Percentiles rank a stretch among this genome's conserved stretches.
These are phyloP conservation scores for Lactuca sativa DNA, from an alignment of 129 eudicot species.

Conservation along the genomic window DNA sequence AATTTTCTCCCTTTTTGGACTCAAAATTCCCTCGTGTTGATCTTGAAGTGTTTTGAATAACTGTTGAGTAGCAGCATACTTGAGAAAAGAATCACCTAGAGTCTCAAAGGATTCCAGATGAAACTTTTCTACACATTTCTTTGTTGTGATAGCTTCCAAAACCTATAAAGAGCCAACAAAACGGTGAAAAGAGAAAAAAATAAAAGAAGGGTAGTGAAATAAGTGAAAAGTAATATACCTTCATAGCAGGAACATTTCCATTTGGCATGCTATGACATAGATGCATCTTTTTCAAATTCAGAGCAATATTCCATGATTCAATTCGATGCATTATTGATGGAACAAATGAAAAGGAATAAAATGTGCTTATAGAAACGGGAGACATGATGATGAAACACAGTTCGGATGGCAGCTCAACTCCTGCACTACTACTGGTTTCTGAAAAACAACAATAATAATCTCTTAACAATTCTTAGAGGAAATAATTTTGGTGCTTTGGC, in stretches of 20 bases:
- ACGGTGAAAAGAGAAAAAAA: not conserved
- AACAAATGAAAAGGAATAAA: constrained; percentile 64
- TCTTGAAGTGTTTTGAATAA: constrained; percentile 49
- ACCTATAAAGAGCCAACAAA: constrained; percentile 36
- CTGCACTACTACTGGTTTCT: constrained; percentile 49
- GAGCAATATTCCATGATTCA: constrained; percentile 66
- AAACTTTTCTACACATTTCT: constrained; percentile 64
- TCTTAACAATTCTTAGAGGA: too few relatives aligned
- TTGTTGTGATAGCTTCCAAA: constrained; percentile 85
- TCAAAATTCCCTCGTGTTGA: constrained; percentile 79
- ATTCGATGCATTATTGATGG: constrained; percentile 87
- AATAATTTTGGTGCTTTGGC: too few relatives aligned
- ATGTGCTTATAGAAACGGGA: constrained; percentile 58
- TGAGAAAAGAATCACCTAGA: constrained; percentile 85
- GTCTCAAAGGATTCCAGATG: constrained; percentile 89
- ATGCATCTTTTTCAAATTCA: constrained; percentile 56
- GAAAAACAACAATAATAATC: constrained; percentile 23
- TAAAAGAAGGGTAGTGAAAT: not conserved
- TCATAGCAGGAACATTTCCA: constrained; percentile 49
- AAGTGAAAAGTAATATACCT: constrained; percentile 32
- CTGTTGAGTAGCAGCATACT: constrained; percentile 78
- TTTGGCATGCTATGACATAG: constrained; percentile 42
- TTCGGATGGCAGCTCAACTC: constrained; percentile 85
- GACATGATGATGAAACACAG: constrained; percentile 69
- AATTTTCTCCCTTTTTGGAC: constrained; percentile 43